Percentiles rank a stretch among this genome's conserved stretches.
Conservation (phyloP, 2,329 filamentous ascomycete genomes). For the Colletotrichum sp. region DNA sequence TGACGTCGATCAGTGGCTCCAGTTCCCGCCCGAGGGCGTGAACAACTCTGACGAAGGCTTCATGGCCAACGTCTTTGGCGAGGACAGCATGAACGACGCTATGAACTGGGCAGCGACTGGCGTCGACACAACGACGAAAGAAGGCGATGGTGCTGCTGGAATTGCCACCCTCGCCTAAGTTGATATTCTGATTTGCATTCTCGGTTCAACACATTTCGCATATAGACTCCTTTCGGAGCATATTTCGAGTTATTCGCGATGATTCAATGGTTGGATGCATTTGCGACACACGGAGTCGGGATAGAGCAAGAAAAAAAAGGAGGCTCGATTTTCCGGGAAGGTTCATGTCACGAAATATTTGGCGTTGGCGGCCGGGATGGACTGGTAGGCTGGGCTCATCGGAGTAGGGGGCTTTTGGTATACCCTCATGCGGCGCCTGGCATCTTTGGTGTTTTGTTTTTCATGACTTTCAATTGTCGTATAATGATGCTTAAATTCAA, state of each 20-base stretch:
- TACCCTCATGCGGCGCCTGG: slow-evolving; percentile 16
- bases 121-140: not conserved
- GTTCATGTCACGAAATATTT: not conserved
- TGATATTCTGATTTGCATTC: not conserved
- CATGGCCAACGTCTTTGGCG: slow-evolving; percentile 36
- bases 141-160: slow-evolving; percentile 2
- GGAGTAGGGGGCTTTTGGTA: slow-evolving; percentile 11
- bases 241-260: not conserved
- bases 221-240: slow-evolving; percentile 8
- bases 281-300: slow-evolving; percentile 8
- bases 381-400: not conserved
- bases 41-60: slow-evolving; percentile 42
- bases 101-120: slow-evolving; percentile 23
- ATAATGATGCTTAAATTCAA: not conserved
- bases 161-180: not conserved
- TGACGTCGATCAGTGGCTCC: slow-evolving; percentile 64
- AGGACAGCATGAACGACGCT: slow-evolving; percentile 23
- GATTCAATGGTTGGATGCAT: not conserved
- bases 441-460: not conserved
- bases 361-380: slow-evolving; percentile 5
- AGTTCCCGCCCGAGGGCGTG: slow-evolving; percentile 58
- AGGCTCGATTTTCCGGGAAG: not conserved
- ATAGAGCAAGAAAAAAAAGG: slow-evolving; percentile 9
- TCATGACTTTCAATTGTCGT: not conserved
- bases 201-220: not conserved